These are phyloP conservation scores for Microthlaspi erraticum DNA, from an alignment of 345 rosid genomes.

Conservation along the genomic window DNA sequence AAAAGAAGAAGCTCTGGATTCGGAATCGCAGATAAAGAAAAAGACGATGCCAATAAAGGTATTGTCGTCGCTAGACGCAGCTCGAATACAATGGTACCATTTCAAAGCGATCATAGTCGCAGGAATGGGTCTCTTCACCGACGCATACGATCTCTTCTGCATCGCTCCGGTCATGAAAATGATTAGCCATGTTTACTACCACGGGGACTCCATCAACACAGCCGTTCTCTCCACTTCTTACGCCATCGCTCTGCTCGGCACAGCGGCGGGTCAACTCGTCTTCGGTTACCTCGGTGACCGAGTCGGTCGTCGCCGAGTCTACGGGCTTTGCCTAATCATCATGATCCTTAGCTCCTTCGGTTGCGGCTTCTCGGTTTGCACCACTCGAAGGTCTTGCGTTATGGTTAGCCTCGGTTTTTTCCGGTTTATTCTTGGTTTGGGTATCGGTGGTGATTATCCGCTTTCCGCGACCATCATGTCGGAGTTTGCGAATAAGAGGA, in stretches of 20 bases:
- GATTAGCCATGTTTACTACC: constrained; percentile 52
- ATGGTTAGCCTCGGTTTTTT: constrained; percentile 64
- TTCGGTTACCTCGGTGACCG: constrained; percentile 73
- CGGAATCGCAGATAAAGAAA: constrained; percentile 43
- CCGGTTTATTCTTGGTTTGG: constrained; percentile 72
- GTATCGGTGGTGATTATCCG: constrained; percentile 88
- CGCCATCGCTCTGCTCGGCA: constrained; percentile 60
- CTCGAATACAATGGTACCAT: constrained; percentile 56
- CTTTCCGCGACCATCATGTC: constrained; percentile 87
- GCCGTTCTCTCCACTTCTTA: constrained; percentile 46
- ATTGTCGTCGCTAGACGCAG: constrained; percentile 49
- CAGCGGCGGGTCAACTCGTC: constrained; percentile 63
- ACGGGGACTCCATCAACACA: constrained; percentile 35
- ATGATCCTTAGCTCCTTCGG: constrained; percentile 70
- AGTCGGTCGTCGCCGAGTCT: constrained; percentile 65
- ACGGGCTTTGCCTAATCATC: constrained; percentile 60
- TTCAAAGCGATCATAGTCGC: constrained; percentile 55
- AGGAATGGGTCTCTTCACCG: constrained; percentile 62
- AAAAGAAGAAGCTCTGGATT: constrained; percentile 32
- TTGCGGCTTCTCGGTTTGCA: constrained; percentile 74
- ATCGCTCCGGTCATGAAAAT: constrained; percentile 52
- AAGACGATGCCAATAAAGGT: constrained; percentile 35
- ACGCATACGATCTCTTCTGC: constrained; percentile 59
- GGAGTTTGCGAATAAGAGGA: constrained; percentile 78
- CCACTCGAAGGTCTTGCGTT: constrained; percentile 54